Evolutionary conservation across 2,329 filamentous ascomycete genomes (phyloP).

Genomic region (Elsinoe necatrix): DNA sequence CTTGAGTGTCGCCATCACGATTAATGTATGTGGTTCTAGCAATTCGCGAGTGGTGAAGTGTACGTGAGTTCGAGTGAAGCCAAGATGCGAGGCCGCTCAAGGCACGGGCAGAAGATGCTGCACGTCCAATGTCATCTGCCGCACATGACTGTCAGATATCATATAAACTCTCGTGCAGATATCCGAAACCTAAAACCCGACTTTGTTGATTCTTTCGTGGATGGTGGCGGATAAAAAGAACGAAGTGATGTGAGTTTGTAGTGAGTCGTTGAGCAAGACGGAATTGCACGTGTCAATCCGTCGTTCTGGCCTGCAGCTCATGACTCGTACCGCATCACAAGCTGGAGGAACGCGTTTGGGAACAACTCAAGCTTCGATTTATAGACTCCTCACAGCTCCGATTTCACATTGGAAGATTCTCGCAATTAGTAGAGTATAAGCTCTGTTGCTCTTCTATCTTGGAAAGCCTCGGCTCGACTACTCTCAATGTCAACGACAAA

Average conservation of each 20-base stretch:
- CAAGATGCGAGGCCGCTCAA: background rate
- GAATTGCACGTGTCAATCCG: background rate
- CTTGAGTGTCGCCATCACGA: slow-evolving; percentile 30
- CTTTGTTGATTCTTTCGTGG: background rate
- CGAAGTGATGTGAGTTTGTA: background rate
- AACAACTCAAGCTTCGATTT: background rate
- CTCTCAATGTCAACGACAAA: background rate
- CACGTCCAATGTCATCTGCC: background rate
- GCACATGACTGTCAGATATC: background rate
- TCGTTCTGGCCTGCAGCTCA: background rate
- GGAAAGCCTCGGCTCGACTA: background rate
- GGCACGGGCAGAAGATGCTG: background rate
- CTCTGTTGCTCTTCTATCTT: too few species aligned
- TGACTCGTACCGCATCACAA: background rate
- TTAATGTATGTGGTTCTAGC: too few species aligned
- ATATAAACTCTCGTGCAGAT: background rate
- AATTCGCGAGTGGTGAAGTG: too few species aligned
- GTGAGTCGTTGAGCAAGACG: background rate
- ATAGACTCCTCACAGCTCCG: background rate
- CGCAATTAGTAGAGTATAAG: too few species aligned
- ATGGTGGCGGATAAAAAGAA: background rate
- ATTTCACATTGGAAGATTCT: background rate
- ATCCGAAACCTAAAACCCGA: background rate
- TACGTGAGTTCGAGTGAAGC: too few species aligned
- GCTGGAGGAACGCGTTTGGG: background rate